phyloP scores from a whole-genome alignment of 331 rosid genomes.

The Erythrophleum ivorense region DNA sequence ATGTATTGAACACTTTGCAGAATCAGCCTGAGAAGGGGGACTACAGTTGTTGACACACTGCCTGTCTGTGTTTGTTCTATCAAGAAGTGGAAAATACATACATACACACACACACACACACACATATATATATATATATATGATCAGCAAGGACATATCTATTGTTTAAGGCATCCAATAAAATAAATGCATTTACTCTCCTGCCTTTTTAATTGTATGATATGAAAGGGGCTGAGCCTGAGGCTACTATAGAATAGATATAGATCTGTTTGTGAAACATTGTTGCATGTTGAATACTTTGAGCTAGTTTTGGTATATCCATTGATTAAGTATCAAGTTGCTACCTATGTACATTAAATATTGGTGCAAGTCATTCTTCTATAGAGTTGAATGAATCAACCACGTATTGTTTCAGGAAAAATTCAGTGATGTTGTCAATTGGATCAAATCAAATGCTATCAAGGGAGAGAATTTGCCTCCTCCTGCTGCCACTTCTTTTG shows the following conservation, averaged over 20 bases:
- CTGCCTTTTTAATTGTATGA: neutral
- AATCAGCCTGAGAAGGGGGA: slow-evolving; percentile 5
- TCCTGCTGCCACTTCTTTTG: slow-evolving; percentile 39
- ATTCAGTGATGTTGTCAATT: slow-evolving; percentile 84
- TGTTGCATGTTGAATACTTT: neutral
- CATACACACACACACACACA: too few species aligned
- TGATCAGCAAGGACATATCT: neutral
- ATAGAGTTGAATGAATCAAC: too few species aligned
- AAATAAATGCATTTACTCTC: neutral
- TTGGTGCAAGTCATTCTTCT: neutral
- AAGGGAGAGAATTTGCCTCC: slow-evolving; percentile 58
- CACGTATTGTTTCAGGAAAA: slow-evolving; percentile 66
- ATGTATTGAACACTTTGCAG: slow-evolving; percentile 3
- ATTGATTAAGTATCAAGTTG: neutral
- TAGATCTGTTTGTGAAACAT: neutral
- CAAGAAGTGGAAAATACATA: neutral
- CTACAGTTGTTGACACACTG: neutral
- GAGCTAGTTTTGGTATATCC: neutral
- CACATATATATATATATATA: too few species aligned
- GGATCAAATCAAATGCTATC: slow-evolving; percentile 82
- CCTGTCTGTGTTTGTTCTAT: neutral
- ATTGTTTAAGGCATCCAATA: neutral
- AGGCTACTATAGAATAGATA: neutral
- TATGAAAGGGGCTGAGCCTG: neutral
- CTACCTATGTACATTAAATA: slow-evolving; percentile 1